Evolutionary conservation across 108 stramenopile species (phyloP), one percentile per base, ranked within the genome.

Genomic region (Chaetoceros tenuissimus): DNA sequence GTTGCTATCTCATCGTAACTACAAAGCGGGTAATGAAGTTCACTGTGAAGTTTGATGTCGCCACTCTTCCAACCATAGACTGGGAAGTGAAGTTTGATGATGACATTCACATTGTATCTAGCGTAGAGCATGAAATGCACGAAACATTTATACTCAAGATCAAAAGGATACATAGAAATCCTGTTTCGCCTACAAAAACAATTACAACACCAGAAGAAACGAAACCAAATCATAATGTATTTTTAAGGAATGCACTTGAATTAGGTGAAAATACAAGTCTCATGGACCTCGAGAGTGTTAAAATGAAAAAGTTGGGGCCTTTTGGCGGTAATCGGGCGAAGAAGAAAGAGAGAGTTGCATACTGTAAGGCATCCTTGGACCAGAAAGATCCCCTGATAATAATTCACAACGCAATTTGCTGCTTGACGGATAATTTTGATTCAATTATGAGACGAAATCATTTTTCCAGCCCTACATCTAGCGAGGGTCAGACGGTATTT

Each of bases 331-430:
- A 40, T 13, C 5, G 13, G 13, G 13, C 34, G 5, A 40, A 40
- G 13, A 51, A 51, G 25, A 51, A 26, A 31, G 74, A 76, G 57
- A 73, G 79, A 57, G 89, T 71, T 56, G 62, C 70, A 19, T 72
- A 87, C 10, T 58, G 82, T 16, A 85, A 81, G 19, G 85, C 83
- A 25, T 81, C 80, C 59, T 74, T 82, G 21, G 78, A 85, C 50
- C 73, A 83, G 10, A 28, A 21, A 85, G 48, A 40, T 40, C 8
- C 34, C 13, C 71, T 93, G 19, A 70, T 68, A 8, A 59, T 71
- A 22, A 49, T 93, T 1, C 82, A 86, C 53, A 93, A 93, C 68
- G 83, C 79, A n/a, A 67, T 86, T 28, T 84, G 72, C 51, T 87
- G 85, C 49, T 46, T 93, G 27, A 58, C 68, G 13, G 81, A 79